Conservation (phyloP, 306 rosid species). For the Corylus americana region DNA sequence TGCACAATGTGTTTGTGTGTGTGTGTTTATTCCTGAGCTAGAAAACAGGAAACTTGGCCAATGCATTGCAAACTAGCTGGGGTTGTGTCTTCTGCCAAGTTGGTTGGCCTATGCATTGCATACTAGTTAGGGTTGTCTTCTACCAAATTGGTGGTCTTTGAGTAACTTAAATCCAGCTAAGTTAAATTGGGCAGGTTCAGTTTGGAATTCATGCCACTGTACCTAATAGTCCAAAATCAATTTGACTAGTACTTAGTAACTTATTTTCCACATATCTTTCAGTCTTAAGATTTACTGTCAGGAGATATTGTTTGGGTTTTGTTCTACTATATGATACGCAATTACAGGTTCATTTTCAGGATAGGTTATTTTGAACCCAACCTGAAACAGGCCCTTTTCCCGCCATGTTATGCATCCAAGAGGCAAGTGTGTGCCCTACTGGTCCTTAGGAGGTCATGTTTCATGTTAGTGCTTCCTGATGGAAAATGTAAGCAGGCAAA, state of each 20-base stretch:
- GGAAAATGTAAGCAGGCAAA: neutral
- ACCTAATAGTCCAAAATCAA: neutral
- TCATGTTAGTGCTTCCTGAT: neutral
- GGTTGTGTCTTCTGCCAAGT: neutral
- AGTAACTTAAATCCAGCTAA: conserved; percentile 1
- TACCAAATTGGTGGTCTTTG: neutral
- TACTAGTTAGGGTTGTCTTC: neutral
- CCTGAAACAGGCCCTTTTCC: neutral
- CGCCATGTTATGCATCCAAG: neutral
- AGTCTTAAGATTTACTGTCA: neutral
- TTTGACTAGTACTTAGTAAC: neutral
- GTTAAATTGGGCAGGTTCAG: neutral
- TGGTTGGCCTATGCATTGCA: neutral
- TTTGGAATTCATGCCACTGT: neutral
- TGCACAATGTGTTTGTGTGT: conserved; percentile 25
- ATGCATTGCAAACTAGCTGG: neutral
- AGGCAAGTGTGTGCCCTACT: neutral
- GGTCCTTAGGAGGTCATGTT: neutral
- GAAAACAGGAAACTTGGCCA: neutral
- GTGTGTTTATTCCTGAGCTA: neutral
- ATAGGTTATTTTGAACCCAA: neutral
- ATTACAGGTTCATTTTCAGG: neutral
- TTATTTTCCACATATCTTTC: neutral
- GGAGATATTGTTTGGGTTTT: neutral
- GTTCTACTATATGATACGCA: neutral